Base-by-base conservation (phyloP, 2,329 filamentous ascomycete genomes). In the Paraconiothyrium brasiliense region DNA sequence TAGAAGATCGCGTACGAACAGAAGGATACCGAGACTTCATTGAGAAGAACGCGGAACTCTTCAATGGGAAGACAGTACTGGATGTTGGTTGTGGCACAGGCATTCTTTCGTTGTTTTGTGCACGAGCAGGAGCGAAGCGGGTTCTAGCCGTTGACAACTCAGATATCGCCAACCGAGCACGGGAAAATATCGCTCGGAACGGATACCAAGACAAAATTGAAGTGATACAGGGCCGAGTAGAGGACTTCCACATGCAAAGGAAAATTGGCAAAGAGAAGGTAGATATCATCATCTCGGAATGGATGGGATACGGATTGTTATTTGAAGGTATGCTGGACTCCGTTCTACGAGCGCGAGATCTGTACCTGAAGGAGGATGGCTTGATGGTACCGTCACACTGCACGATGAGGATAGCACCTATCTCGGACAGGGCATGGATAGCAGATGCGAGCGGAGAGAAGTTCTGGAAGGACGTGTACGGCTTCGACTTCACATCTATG, bases 271-370 rank as follows among this genome's bases (percentile, higher is more conserved):
- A 75, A 51, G 66, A 71, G 32, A 84, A 94, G 73, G 94, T 97
- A 49, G 94, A 98, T 80, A 90, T 98, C 72, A 97, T 98, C 75
- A 90, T 98, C 63, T 96, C 92, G 62, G 94, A 98, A 79, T 98
- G 94, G 94, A 98, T 98, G 94, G 94, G 94, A 34, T 98, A 98
- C 77, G 92, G 90, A 66, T 85, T 97, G 20, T 85, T 97, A 6
- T 98, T 96, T 78, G 94, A 98, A 80, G 93, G 93, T 59, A 98
- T 98, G 94, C 88, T 98, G 32, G 93, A 95, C 66, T 96, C 92
- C 52, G 92, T 98, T 24, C 85, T 98, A 54, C 94, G 89, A 74
- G 94, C 94, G 47, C 87, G 94, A 63, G 94, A 98, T 80, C 89
- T 87, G 69, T 97, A 97, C 78, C 87, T 98, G 27, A 89, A 87